Conservation (phyloP, 1,284 basidiomycete species). For the Trichosporon faecale region DNA sequence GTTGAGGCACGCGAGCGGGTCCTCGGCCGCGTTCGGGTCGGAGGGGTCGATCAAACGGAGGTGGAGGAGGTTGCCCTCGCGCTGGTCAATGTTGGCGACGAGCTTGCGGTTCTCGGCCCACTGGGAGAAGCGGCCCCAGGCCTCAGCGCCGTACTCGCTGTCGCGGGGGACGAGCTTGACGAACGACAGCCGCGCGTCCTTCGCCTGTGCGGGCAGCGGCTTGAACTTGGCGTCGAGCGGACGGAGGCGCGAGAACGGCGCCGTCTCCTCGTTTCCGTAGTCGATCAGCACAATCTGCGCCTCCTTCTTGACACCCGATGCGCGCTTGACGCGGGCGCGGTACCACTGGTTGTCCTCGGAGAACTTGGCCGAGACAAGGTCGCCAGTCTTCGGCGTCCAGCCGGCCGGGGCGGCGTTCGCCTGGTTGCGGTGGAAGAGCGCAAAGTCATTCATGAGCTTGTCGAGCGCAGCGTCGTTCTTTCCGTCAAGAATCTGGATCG, state of each 20-base stretch:
- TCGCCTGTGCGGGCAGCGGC: slow-evolving; percentile 66
- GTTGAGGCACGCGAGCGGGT: slow-evolving; percentile 75
- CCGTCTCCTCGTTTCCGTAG: slow-evolving; percentile 77
- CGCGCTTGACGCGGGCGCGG: slow-evolving; percentile 78
- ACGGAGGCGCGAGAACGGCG: slow-evolving; percentile 66
- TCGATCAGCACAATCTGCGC: slow-evolving; percentile 53
- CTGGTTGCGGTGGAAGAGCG: slow-evolving; percentile 71
- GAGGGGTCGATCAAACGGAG: slow-evolving; percentile 81
- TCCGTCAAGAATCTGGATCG: slow-evolving; percentile 78
- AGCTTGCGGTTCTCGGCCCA: slow-evolving; percentile 84
- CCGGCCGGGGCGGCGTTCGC: slow-evolving; percentile 58
- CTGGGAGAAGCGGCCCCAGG: slow-evolving; percentile 75
- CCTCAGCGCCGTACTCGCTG: slow-evolving; percentile 80
- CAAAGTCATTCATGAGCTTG: slow-evolving; percentile 89
- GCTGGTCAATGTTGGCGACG: slow-evolving; percentile 82
- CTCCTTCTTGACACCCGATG: slow-evolving; percentile 73
- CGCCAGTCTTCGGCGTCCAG: slow-evolving; percentile 76
- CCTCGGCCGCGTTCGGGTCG: slow-evolving; percentile 64
- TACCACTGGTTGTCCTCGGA: slow-evolving; percentile 82
- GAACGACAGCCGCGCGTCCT: slow-evolving; percentile 58
- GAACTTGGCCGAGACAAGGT: slow-evolving; percentile 74
- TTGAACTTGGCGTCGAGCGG: slow-evolving; percentile 83
- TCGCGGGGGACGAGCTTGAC: slow-evolving; percentile 72
- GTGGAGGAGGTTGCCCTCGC: slow-evolving; percentile 72
- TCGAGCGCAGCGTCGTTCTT: slow-evolving; percentile 87